Evolutionary conservation across 768 basidiomycete genomes (phyloP), one percentile per base, ranked within the genome.

Genomic region (Collybia sp.): DNA sequence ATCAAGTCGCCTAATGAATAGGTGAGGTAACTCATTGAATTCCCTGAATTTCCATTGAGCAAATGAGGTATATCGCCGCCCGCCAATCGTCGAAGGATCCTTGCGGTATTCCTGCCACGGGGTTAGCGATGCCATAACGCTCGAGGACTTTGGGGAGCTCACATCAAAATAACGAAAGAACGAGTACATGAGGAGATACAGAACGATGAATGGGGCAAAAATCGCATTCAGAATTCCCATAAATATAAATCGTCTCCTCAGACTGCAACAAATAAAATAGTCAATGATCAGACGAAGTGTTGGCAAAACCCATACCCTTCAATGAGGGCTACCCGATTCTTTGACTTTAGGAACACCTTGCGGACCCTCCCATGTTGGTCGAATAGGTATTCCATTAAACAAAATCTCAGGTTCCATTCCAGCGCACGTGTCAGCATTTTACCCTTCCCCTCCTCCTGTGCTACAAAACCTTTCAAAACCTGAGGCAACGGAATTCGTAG

Each of bases 121-220:
- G 31, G 34, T 61, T 15, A 61, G 30, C 30, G 18, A 49, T 20
- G 35, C 20, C 17, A 42, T 12, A n/a, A 13, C 33, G 30, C 17
- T 30, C 30, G 10, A 34, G 34, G 16, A 33, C 44, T 44, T 16
- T 15, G 16, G 15, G 19, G 15, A 11, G 63, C 82, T 43, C 40
- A 93, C 96, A 76, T 99, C 96, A 51, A 99, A 99, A 63, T 99
- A 99, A 3, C 95, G 88, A 75, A 99, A 99, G 76, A 99, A 99
- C 1, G 93, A 98, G 62, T 96, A 99, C 83, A 98, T 90, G 34
- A 98, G 66, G 36, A 97, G 80, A 64, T 99, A 99, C 13, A 94
- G 70, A 30, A 98, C 89, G 57, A 99, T 98, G 68, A 98, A 95
- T 0, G 96, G 96, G 1, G 89, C 91, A 53, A 98, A 95, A 9